These are phyloP conservation scores for Plectosphaerella plurivora DNA, from an alignment of 2,329 filamentous ascomycete species.

Conservation along the genomic window DNA sequence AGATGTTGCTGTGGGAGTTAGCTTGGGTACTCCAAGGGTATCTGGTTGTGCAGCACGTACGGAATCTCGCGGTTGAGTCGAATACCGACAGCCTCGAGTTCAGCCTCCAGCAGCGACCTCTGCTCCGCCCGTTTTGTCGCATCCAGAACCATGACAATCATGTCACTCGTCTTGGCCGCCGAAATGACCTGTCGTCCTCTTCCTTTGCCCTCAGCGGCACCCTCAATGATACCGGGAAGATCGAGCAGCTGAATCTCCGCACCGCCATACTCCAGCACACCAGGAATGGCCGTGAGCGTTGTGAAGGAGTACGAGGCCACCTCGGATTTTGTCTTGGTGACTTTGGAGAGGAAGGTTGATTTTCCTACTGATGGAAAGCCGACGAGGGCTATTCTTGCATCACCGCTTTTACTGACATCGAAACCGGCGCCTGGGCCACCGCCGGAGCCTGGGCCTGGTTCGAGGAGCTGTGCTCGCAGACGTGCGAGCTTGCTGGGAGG, in stretches of 20 bases:
- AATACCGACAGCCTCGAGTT: conserved; percentile 93
- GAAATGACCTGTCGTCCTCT: conserved; percentile 94
- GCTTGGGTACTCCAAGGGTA: no score
- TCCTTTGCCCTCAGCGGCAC: conserved; percentile 91
- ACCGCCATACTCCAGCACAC: conserved; percentile 94
- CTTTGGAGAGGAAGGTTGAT: conserved; percentile 97
- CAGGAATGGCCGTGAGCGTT: conserved; percentile 93
- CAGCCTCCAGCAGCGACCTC: conserved; percentile 80
- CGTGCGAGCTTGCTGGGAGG: conserved; percentile 81
- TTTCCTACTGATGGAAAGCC: conserved; percentile 99
- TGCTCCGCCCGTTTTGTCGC: conserved; percentile 97
- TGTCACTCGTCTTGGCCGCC: conserved; percentile 94
- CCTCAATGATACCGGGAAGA: conserved; percentile 97
- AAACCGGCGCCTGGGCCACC: conserved; percentile 79
- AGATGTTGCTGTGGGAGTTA: conserved; percentile 69
- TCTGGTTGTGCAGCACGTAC: conserved; percentile 41
- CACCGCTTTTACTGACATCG: conserved; percentile 92
- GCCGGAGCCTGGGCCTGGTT: conserved; percentile 77
- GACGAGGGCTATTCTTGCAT: conserved; percentile 93
- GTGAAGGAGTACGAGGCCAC: conserved; percentile 97
- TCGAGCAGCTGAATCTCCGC: conserved; percentile 98
- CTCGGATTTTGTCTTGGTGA: conserved; percentile 96
- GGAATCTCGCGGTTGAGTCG: conserved; percentile 87
- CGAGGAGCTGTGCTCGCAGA: conserved; percentile 87
- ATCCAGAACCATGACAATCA: conserved; percentile 95